phyloP scores from a whole-genome alignment of 225 moss, liverwort and hornwort species.

The Climacium dendroides region DNA sequence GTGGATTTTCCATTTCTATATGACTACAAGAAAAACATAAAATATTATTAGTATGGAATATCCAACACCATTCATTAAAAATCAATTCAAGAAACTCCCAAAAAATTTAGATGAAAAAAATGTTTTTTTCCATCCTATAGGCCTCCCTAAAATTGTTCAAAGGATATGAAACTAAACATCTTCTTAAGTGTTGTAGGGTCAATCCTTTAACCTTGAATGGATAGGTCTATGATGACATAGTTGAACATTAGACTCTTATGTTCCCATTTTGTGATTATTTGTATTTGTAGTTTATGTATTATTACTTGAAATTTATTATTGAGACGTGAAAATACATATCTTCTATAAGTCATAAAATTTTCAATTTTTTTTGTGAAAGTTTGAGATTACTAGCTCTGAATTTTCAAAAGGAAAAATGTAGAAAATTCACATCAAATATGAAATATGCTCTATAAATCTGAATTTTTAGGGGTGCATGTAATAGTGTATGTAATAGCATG shows the following conservation, averaged over 20 bases:
- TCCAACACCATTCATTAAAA: too few relatives aligned
- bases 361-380: neutral
- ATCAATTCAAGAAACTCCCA: neutral
- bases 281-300: neutral
- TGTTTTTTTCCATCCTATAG: neutral
- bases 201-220: neutral
- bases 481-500: too few relatives aligned
- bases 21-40: neutral
- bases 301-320: neutral
- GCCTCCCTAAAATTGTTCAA: neutral
- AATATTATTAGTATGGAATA: too few relatives aligned
- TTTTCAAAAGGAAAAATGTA: too few relatives aligned
- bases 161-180: neutral
- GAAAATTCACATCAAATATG: neutral
- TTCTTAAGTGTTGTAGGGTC: fast-evolving
- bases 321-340: neutral
- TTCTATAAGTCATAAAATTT: neutral
- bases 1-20: too few relatives aligned
- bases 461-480: neutral
- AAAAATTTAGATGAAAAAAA: neutral
- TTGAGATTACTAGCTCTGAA: too few relatives aligned
- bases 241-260: too few relatives aligned
- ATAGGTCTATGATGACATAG: too few relatives aligned
- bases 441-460: neutral
- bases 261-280: neutral